phyloP scores from a whole-genome alignment of 75 land plant genomes.

The Gnetum montanum region DNA sequence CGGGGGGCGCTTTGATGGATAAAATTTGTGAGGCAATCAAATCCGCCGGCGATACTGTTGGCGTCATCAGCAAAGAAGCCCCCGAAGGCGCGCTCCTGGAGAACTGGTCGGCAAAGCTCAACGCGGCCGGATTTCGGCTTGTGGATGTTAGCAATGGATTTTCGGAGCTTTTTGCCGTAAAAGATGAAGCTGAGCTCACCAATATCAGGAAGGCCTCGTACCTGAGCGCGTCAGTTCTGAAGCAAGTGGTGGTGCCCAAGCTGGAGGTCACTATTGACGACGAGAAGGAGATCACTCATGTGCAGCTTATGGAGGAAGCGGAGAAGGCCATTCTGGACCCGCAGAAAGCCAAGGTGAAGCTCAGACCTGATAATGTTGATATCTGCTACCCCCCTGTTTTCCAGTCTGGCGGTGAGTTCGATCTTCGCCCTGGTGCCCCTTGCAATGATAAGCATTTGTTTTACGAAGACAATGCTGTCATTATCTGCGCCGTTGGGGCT shows the following conservation, averaged over 20 bases:
- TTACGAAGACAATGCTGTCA: constrained; percentile 85
- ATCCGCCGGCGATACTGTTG: constrained; percentile 22
- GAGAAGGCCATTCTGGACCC: constrained; percentile 84
- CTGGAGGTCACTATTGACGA: constrained; percentile 90
- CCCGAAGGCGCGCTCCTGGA: constrained; percentile 77
- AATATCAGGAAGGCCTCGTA: constrained; percentile 76
- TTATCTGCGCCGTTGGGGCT: constrained; percentile 82
- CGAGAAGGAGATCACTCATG: constrained; percentile 78
- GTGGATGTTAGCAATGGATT: constrained; percentile 72
- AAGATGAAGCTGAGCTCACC: constrained; percentile 59
- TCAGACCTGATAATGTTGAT: constrained; percentile 86
- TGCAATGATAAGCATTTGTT: constrained; percentile 88
- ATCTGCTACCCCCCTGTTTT: constrained; percentile 93
- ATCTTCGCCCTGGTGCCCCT: constrained; percentile 82
- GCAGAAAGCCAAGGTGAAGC: constrained; percentile 46
- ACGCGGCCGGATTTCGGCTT: constrained; percentile 23
- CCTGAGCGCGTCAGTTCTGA: constrained; percentile 60
- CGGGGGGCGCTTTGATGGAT: constrained; percentile 58
- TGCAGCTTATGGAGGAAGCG: constrained; percentile 83
- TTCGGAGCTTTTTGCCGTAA: constrained; percentile 84
- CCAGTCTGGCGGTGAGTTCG: constrained; percentile 89
- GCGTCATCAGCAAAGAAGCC: constrained; percentile 54
- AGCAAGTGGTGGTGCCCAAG: constrained; percentile 76
- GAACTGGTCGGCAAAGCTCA: constrained; percentile 55
- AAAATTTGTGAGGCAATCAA: constrained; percentile 36